These are phyloP conservation scores for Argentina anserina DNA, from an alignment of 306 rosid genomes.

Conservation along the genomic window DNA sequence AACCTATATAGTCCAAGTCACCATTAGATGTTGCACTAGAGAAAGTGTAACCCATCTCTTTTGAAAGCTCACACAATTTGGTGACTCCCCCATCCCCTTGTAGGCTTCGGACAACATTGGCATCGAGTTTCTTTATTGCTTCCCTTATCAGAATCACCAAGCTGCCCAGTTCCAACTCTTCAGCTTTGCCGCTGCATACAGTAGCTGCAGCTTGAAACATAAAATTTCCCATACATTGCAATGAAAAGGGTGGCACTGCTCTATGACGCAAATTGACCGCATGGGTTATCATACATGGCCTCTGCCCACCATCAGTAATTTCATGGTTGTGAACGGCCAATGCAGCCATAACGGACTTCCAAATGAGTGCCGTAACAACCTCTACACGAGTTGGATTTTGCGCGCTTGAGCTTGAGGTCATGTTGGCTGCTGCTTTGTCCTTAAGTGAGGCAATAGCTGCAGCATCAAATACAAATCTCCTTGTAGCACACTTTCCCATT, in stretches of 20 bases:
- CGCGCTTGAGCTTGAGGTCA: background rate
- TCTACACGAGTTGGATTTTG: conserved; percentile 27
- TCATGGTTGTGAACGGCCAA: background rate
- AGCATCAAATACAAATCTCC: conserved; percentile 32
- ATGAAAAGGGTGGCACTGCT: background rate
- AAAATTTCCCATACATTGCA: conserved; percentile 16
- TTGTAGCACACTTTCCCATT: conserved; percentile 23
- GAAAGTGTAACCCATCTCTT: background rate
- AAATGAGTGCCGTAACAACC: conserved; percentile 31
- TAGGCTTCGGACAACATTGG: conserved; percentile 6
- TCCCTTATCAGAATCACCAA: conserved; percentile 17
- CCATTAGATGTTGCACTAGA: conserved; percentile 17
- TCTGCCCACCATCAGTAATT: background rate
- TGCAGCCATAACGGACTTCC: conserved; percentile 23
- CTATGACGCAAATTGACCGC: conserved; percentile 29
- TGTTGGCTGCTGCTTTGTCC: background rate
- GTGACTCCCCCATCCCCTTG: conserved; percentile 12
- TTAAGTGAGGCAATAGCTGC: conserved; percentile 15
- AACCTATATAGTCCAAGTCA: conserved; percentile 13
- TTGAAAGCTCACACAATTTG: background rate
- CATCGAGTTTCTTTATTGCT: conserved; percentile 13
- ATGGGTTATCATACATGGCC: conserved; percentile 10
- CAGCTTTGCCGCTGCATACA: background rate
- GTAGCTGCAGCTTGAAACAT: conserved; percentile 17
- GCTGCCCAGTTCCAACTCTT: background rate